phyloP scores from a whole-genome alignment of 805 yeast genomes.

The Wickerhamiella azyma region DNA sequence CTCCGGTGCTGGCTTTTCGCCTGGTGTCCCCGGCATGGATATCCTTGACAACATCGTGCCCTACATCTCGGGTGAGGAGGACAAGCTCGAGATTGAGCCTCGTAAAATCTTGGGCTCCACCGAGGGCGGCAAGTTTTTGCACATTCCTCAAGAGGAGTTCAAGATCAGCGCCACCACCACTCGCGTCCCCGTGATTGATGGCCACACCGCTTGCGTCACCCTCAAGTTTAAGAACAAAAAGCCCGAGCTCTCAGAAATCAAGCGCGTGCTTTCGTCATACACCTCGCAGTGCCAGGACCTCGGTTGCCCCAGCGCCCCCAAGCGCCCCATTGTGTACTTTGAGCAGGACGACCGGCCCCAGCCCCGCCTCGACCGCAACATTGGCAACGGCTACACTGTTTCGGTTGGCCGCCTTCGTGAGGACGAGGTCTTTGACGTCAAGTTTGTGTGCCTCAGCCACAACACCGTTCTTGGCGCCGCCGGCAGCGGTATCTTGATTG shows the following conservation, averaged over 20 bases:
- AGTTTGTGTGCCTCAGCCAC: slow-evolving; percentile 95
- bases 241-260: slow-evolving; percentile 73
- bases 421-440: slow-evolving; percentile 85
- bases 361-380: slow-evolving; percentile 91
- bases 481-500: slow-evolving; percentile 93
- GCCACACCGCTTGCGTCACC: slow-evolving; percentile 92
- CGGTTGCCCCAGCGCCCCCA: slow-evolving; percentile 86
- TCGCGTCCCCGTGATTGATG: slow-evolving; percentile 93
- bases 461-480: slow-evolving; percentile 98
- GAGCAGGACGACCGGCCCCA: slow-evolving; percentile 93
- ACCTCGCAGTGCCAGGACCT: slow-evolving; percentile 68
- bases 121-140: slow-evolving; percentile 28
- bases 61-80: slow-evolving; percentile 92
- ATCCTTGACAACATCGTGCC: slow-evolving; percentile 91
- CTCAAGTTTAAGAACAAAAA: slow-evolving; percentile 71
- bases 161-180: slow-evolving; percentile 92
- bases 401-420: slow-evolving; percentile 89
- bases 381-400: slow-evolving; percentile 90
- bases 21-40: slow-evolving; percentile 94
- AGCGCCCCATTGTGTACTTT: slow-evolving; percentile 78
- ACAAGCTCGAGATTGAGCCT: slow-evolving; percentile 97
- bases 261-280: slow-evolving; percentile 54
- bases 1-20: slow-evolving; percentile 96
- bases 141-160: slow-evolving; percentile 41
- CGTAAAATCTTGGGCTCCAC: slow-evolving; percentile 73